Conservation (phyloP, 768 basidiomycete species). For the Leccinum fibrillosum region DNA sequence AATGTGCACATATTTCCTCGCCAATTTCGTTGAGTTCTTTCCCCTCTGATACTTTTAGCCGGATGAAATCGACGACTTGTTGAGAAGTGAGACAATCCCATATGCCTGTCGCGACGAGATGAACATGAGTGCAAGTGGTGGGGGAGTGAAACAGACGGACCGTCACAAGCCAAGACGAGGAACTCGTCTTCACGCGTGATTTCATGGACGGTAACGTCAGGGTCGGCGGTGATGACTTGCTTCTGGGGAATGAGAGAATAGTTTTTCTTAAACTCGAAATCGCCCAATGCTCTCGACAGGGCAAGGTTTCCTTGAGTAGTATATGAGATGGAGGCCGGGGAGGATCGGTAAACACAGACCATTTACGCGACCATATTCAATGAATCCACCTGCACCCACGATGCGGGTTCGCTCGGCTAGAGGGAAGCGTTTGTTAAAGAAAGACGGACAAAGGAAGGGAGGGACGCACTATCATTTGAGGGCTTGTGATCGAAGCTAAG, state of each 20-base stretch:
- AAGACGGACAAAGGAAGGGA: not conserved
- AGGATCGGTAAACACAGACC: conserved; percentile 45
- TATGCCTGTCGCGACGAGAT: conserved; percentile 60
- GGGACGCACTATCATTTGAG: conserved; percentile 66
- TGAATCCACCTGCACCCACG: conserved; percentile 86
- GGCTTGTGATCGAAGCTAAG: conserved; percentile 97
- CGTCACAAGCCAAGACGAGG: conserved; percentile 94
- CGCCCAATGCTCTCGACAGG: conserved; percentile 90
- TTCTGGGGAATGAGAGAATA: conserved; percentile 73
- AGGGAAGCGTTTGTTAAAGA: conserved; percentile 3
- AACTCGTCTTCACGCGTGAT: conserved; percentile 92
- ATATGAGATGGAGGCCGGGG: not conserved
- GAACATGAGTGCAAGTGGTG: conserved; percentile 2
- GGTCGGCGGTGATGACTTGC: conserved; percentile 94
- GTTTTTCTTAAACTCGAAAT: conserved; percentile 99
- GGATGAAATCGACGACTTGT: conserved; percentile 85
- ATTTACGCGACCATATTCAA: conserved; percentile 96
- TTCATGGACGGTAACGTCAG: conserved; percentile 82
- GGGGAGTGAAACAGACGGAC: conserved; percentile 40
- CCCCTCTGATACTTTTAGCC: conserved; percentile 76
- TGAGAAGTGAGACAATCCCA: conserved; percentile 98
- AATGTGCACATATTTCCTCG: conserved; percentile 88
- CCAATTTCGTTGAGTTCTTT: conserved; percentile 80
- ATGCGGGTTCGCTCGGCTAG: conserved; percentile 85
- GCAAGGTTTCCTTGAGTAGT: conserved; percentile 80